A percentile compares a stretch with the other conserved stretches of the same genome.
phyloP scores from a whole-genome alignment of 345 rosid species.

The Salix exigua region DNA sequence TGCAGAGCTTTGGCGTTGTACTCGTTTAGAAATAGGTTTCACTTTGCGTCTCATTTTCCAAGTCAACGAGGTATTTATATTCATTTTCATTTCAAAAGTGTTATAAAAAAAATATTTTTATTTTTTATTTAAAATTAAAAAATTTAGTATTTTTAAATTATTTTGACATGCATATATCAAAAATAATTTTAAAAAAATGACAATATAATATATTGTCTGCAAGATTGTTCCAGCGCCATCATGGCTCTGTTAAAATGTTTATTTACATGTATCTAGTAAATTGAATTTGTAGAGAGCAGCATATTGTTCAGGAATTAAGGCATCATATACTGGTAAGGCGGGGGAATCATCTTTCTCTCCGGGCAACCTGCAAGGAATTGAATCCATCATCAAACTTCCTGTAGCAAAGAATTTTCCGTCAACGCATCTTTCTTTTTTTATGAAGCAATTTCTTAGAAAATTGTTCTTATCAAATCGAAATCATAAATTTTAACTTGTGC shows the following conservation, averaged over 20 bases:
- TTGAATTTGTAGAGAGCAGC: neutral
- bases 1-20: neutral
- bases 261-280: neutral
- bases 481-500: neutral
- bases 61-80: neutral
- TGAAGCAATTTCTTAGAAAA: too few species aligned
- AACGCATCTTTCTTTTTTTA: too few species aligned
- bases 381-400: neutral
- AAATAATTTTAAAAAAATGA: too few species aligned
- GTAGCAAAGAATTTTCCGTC: too few species aligned
- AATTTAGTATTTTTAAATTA: too few species aligned
- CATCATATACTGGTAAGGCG: conserved; percentile 38
- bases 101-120: too few species aligned
- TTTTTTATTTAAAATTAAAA: too few species aligned
- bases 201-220: neutral
- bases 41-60: neutral
- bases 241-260: neutral
- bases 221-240: neutral
- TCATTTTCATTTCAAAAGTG: too few species aligned
- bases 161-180: too few species aligned
- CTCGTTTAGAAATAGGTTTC: too few species aligned
- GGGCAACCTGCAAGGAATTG: conserved; percentile 24
- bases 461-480: too few species aligned
- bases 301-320: conserved; percentile 10
- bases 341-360: conserved; percentile 38